A percentile compares a stretch with the other conserved stretches of the same genome.
phyloP scores from a whole-genome alignment of 2,329 filamentous ascomycete genomes.

The Amesomyces nigricolor region DNA sequence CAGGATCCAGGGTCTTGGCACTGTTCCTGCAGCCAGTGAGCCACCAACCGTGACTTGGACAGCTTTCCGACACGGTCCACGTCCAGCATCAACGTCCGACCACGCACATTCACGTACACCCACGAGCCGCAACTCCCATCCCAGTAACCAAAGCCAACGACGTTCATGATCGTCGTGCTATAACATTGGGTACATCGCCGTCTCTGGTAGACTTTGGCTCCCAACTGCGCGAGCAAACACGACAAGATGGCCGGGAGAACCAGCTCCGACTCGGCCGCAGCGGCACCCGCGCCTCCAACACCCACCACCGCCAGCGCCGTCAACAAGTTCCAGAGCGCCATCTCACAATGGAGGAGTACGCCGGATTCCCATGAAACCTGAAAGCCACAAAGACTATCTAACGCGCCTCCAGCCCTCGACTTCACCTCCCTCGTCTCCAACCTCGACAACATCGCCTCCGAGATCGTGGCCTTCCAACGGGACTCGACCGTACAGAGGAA shows the following conservation, averaged over 20 bases:
- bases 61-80: background rate
- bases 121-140: background rate
- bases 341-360: slow-evolving; percentile 91
- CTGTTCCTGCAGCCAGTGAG: slow-evolving; percentile 11
- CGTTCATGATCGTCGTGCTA: slow-evolving; percentile 11
- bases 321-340: slow-evolving; percentile 96
- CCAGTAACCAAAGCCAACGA: slow-evolving; percentile 2
- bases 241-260: slow-evolving; percentile 23
- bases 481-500: slow-evolving; percentile 96
- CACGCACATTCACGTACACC: background rate
- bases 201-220: background rate
- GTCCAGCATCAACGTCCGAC: background rate
- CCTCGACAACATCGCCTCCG: slow-evolving; percentile 89
- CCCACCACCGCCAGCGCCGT: slow-evolving; percentile 40
- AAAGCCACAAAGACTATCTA: background rate
- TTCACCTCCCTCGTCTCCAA: slow-evolving; percentile 75
- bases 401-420: slow-evolving; percentile 63
- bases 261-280: slow-evolving; percentile 15
- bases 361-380: background rate
- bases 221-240: background rate
- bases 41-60: slow-evolving; percentile 11
- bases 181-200: slow-evolving; percentile 1
- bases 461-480: slow-evolving; percentile 86
- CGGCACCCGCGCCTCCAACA: slow-evolving; percentile 9
- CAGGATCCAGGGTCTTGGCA: slow-evolving; percentile 5